Percentiles rank a stretch among this genome's conserved stretches.
Evolutionary conservation across 768 basidiomycete genomes (phyloP).

Genomic region (Pleurotus cornucopiae): DNA sequence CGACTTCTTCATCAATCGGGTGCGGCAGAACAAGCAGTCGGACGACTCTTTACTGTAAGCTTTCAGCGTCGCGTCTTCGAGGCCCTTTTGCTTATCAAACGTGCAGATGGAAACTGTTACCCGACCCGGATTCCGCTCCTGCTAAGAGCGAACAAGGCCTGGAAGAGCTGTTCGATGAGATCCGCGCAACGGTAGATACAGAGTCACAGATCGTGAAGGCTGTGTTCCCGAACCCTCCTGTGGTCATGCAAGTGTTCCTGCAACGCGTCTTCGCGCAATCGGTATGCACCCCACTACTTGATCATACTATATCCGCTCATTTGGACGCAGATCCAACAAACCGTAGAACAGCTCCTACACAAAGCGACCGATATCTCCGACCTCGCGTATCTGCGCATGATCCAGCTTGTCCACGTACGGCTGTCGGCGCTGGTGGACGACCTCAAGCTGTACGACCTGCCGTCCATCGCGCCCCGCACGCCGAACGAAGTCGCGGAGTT

Average conservation of each 20-base stretch:
- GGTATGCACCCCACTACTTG: slow-evolving; percentile 40
- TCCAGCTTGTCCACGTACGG: slow-evolving; percentile 83
- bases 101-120: slow-evolving; percentile 74
- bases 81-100: slow-evolving; percentile 6
- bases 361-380: slow-evolving; percentile 75
- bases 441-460: slow-evolving; percentile 85
- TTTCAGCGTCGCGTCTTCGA: background rate
- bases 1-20: slow-evolving; percentile 97
- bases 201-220: slow-evolving; percentile 98
- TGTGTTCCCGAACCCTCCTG: slow-evolving; percentile 93
- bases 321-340: slow-evolving; percentile 81
- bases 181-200: slow-evolving; percentile 86
- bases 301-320: no score
- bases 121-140: slow-evolving; percentile 72
- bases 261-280: slow-evolving; percentile 98
- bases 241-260: slow-evolving; percentile 97
- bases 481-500: slow-evolving; percentile 63
- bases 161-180: slow-evolving; percentile 77
- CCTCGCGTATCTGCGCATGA: slow-evolving; percentile 84
- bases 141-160: slow-evolving; percentile 82
- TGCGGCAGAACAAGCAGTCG: slow-evolving; percentile 56
- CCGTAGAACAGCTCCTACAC: slow-evolving; percentile 85
- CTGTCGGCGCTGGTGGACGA: slow-evolving; percentile 82
- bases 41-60: slow-evolving; percentile 57
- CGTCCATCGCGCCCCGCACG: slow-evolving; percentile 59